Evolutionary conservation across 2,329 filamentous ascomycete species (phyloP).

Genomic region (Monosporascus sp.): DNA sequence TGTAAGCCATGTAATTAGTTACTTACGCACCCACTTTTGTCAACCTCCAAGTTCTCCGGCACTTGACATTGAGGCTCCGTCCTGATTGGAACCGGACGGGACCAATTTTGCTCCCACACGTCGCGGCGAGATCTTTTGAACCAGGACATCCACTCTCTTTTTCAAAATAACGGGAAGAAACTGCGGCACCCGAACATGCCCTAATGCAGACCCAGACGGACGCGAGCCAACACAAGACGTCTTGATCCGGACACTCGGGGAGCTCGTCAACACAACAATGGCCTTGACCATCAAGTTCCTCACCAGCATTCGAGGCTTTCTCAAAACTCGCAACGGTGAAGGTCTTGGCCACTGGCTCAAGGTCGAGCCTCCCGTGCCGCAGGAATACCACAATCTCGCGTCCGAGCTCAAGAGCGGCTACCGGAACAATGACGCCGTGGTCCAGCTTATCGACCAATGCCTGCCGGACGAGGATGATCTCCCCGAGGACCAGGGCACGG

Average conservation of each 20-base stretch:
- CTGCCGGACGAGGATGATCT: conserved; percentile 62
- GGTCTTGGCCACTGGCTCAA: conserved; percentile 65
- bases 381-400: conserved; percentile 63
- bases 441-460: conserved; percentile 56
- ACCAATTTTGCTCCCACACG: no score
- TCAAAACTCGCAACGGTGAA: conserved; percentile 58
- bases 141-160: no score
- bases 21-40: no score
- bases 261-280: conserved; percentile 33
- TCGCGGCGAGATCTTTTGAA: no score
- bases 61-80: no score
- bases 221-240: no score
- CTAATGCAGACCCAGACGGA: no score
- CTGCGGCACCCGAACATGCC: no score
- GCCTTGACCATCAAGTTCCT: conserved; percentile 65
- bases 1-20: no score
- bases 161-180: neutral
- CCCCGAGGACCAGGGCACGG: conserved; percentile 56
- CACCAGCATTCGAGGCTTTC: conserved; percentile 53
- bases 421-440: conserved; percentile 47
- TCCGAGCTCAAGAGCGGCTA: conserved; percentile 60
- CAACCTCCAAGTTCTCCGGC: no score
- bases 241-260: neutral
- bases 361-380: conserved; percentile 65
- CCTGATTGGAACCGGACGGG: no score